These are phyloP conservation scores for Pichia cabralensis DNA, from an alignment of 805 yeast species.

Conservation along the genomic window DNA sequence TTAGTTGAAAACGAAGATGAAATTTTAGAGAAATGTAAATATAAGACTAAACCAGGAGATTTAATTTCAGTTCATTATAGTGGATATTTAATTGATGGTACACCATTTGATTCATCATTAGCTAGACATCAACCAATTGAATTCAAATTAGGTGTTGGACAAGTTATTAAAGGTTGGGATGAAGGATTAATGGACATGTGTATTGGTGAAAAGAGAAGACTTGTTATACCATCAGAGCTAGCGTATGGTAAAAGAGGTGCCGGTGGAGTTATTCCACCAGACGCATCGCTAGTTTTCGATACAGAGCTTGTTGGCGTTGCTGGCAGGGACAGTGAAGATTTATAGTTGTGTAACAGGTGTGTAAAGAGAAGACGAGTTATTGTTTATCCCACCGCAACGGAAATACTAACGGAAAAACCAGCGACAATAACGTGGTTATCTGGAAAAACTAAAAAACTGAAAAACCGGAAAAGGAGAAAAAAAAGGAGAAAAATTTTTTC, in stretches of 20 bases:
- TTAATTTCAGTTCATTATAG: slow-evolving; percentile 66
- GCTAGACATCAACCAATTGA: slow-evolving; percentile 55
- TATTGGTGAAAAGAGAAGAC: slow-evolving; percentile 73
- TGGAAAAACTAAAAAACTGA: too few species aligned
- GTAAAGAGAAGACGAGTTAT: too few species aligned
- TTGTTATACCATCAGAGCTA: slow-evolving; percentile 68
- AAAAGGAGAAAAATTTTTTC: too few species aligned
- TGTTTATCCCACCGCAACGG: too few species aligned
- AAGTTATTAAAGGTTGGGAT: slow-evolving; percentile 88
- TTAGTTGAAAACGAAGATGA: slow-evolving; percentile 36
- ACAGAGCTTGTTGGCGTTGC: slow-evolving; percentile 52
- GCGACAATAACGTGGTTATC: too few species aligned
- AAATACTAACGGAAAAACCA: too few species aligned
- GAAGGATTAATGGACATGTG: slow-evolving; percentile 78
- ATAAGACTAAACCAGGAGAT: slow-evolving; percentile 58
- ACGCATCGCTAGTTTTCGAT: slow-evolving; percentile 58
- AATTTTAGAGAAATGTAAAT: slow-evolving; percentile 33
- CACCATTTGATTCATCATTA: slow-evolving; percentile 66
- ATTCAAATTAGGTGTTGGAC: slow-evolving; percentile 68
- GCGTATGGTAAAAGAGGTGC: slow-evolving; percentile 75
- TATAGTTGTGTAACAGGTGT: slow-evolving; percentile 6
- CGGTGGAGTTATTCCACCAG: slow-evolving; percentile 61
- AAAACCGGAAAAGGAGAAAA: too few species aligned
- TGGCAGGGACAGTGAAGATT: slow-evolving; percentile 16
- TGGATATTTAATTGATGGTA: slow-evolving; percentile 59